A percentile compares a stretch with the other conserved stretches of the same genome.
Conservation (phyloP, 208 protist genomes). For the Acanthamoeba quina region DNA sequence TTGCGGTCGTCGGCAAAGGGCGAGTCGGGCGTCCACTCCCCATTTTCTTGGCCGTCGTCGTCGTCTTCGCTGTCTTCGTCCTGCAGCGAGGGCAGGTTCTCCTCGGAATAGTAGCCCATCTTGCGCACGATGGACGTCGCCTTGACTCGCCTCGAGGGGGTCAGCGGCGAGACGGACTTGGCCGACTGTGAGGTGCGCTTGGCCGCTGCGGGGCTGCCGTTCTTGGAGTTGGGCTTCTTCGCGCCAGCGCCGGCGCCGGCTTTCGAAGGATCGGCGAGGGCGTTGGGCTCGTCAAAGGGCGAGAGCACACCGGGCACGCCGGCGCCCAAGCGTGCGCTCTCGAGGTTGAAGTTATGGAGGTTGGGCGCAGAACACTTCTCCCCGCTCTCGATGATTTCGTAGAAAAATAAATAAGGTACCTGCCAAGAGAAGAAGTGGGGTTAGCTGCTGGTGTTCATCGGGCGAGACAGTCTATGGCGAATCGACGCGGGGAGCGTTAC, state of each 20-base stretch:
- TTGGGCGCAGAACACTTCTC: conserved; percentile 70
- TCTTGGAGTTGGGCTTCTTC: neutral
- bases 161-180: neutral
- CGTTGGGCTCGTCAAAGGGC: conserved; percentile 44
- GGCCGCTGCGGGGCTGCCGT: neutral
- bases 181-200: neutral
- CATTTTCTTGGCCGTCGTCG: neutral
- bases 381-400: conserved; percentile 50
- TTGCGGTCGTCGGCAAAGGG: neutral
- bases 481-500: neutral
- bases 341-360: conserved; percentile 37
- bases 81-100: neutral
- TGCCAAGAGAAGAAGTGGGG: neutral
- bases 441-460: neutral
- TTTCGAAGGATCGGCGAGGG: neutral
- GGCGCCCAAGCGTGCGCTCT: neutral
- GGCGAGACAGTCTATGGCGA: neutral
- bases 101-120: conserved; percentile 22
- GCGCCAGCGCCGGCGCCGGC: neutral
- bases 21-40: neutral
- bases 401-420: conserved; percentile 62
- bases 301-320: conserved; percentile 21
- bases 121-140: neutral
- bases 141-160: conserved; percentile 7
- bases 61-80: neutral